phyloP scores from a whole-genome alignment of 768 basidiomycete genomes.

The Gloeostereum incarnatum region DNA sequence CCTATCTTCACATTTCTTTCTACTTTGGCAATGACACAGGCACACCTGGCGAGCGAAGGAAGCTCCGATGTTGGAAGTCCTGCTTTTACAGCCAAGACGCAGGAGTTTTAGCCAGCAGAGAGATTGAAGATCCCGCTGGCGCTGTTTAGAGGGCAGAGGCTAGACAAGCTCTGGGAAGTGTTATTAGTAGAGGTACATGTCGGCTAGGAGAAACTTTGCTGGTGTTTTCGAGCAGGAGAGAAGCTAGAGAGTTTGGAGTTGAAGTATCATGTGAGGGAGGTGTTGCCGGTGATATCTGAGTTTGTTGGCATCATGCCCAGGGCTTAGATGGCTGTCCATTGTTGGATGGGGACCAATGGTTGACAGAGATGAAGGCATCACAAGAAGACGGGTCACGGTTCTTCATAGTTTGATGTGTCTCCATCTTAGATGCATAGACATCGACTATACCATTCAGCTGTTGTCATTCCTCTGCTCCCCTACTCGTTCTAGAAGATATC shows the following conservation, averaged over 20 bases:
- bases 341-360: conserved; percentile 45
- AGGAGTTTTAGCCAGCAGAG: conserved; percentile 34
- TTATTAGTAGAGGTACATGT: conserved; percentile 49
- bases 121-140: conserved; percentile 26
- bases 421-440: conserved; percentile 34
- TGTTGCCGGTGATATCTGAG: conserved; percentile 41
- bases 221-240: too few species aligned
- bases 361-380: conserved; percentile 2
- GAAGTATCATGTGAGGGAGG: conserved; percentile 46
- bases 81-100: conserved; percentile 36
- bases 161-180: conserved; percentile 27
- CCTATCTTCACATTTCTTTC: conserved; percentile 47
- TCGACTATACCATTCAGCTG: conserved; percentile 25
- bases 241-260: conserved; percentile 39
- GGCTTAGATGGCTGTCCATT: conserved; percentile 33
- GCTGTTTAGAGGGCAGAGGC: conserved; percentile 31
- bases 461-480: conserved; percentile 30
- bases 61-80: conserved; percentile 25
- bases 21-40: too few species aligned
- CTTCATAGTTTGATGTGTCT: conserved; percentile 11
- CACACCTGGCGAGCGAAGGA: conserved; percentile 22
- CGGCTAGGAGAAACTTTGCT: conserved; percentile 37
- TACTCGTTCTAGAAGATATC: conserved; percentile 33
- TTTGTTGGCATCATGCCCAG: conserved; percentile 34
- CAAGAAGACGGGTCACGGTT: not conserved